phyloP scores from a whole-genome alignment of 106 monocot genomes.

The Dendrobium nobile region DNA sequence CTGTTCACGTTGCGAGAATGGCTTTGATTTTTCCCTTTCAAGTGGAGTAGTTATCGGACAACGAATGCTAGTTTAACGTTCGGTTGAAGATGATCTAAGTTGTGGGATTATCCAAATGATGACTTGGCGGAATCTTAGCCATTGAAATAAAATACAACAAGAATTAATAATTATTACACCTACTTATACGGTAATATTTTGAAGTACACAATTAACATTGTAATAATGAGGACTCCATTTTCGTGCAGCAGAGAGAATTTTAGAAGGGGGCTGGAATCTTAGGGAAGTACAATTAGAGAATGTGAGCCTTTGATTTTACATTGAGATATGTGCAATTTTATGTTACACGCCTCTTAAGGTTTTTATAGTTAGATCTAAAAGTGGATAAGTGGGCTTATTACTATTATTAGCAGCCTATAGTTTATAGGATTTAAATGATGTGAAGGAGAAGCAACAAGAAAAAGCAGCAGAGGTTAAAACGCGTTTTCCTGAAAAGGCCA shows the following conservation, averaged over 20 bases:
- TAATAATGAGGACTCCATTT: not conserved
- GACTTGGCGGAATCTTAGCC: not conserved
- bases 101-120: not conserved
- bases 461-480: not conserved
- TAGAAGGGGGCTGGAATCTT: not conserved
- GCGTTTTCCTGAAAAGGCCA: conserved; percentile 4
- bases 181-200: not conserved
- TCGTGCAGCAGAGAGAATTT: not conserved
- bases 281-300: no score
- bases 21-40: no score
- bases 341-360: not conserved
- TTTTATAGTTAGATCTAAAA: not conserved
- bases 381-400: not conserved
- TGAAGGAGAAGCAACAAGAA: not conserved
- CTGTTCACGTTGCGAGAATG: no score
- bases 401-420: not conserved
- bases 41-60: no score
- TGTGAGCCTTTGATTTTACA: not conserved
- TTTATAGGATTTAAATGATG: not conserved
- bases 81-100: no score
- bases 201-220: not conserved
- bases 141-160: not conserved
- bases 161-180: not conserved
- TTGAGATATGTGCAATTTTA: not conserved
- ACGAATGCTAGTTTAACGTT: no score